A percentile compares a stretch with the other conserved stretches of the same genome.
Conservation (phyloP, 495 filamentous ascomycete genomes). For the Mytilinidion resinicola region DNA sequence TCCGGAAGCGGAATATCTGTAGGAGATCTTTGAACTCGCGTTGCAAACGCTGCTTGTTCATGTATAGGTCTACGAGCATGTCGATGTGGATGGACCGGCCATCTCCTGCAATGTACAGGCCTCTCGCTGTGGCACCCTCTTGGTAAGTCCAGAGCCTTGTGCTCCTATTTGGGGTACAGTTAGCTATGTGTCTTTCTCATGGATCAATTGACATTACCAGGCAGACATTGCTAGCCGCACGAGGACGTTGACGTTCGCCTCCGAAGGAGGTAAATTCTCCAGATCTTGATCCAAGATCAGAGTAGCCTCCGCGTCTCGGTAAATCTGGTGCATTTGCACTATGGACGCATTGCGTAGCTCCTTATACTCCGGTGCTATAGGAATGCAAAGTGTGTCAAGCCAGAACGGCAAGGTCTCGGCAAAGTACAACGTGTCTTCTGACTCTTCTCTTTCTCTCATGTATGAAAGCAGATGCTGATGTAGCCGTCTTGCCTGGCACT, state of each 20-base stretch:
- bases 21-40: neutral
- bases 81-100: neutral
- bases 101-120: neutral
- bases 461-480: no score
- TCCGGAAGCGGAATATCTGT: neutral
- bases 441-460: no score
- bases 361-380: slow-evolving; percentile 1
- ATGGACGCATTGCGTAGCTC: slow-evolving; percentile 8
- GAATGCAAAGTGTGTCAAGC: slow-evolving; percentile 17
- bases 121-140: neutral
- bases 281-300: slow-evolving; percentile 8
- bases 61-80: neutral
- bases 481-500: neutral
- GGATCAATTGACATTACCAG: neutral
- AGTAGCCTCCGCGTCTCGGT: neutral
- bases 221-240: neutral
- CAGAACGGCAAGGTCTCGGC: slow-evolving; percentile 1
- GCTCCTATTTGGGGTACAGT: neutral
- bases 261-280: neutral
- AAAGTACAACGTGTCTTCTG: neutral
- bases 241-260: neutral
- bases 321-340: slow-evolving; percentile 9
- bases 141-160: neutral
- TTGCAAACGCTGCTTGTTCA: neutral
- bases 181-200: no score